Evolutionary conservation across 2,329 filamentous ascomycete genomes (phyloP).

Genomic region (Pseudogymnoascus sp.): DNA sequence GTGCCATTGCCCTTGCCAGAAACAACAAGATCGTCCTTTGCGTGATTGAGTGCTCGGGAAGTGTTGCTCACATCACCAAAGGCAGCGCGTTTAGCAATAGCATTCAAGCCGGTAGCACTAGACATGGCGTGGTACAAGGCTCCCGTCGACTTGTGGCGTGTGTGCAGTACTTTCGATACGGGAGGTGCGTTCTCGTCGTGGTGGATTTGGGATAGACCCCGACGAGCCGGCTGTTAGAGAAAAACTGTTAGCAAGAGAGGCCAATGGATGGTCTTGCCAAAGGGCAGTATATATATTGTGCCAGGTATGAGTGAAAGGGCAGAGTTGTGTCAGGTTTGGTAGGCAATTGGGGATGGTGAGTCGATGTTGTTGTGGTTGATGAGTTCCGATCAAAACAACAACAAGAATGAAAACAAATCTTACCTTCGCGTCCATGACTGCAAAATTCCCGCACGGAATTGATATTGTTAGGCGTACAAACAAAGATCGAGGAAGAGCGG

Average conservation of each 20-base stretch:
- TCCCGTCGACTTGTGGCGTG: conserved; percentile 73
- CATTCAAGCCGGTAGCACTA: conserved; percentile 49
- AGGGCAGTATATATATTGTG: not conserved
- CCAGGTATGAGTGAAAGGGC: conserved; percentile 15
- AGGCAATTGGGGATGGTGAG: not conserved
- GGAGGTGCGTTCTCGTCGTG: conserved; percentile 62
- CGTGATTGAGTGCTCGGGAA: conserved; percentile 28
- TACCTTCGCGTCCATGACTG: conserved; percentile 35
- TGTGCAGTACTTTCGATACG: conserved; percentile 55
- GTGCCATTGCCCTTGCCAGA: conserved; percentile 33
- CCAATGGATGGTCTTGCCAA: not conserved
- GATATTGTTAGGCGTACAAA: not conserved
- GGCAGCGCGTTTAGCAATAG: conserved; percentile 63
- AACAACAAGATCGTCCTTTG: conserved; percentile 49
- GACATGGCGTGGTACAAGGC: conserved; percentile 44
- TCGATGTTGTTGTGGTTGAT: conserved; percentile 1
- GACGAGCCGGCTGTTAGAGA: conserved; percentile 57
- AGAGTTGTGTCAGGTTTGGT: conserved; percentile 16
- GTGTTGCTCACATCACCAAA: conserved; percentile 80
- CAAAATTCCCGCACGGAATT: conserved; percentile 1
- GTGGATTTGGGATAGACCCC: conserved; percentile 47
- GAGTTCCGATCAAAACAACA: not conserved
- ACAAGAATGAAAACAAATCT: conserved; percentile 17
- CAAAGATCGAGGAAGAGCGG: not conserved
- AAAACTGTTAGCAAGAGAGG: conserved; percentile 22